Evolutionary conservation across 352 stramenopile genomes (phyloP), one percentile per base, ranked within the genome.

Genomic region (Pythium oligandrum): DNA sequence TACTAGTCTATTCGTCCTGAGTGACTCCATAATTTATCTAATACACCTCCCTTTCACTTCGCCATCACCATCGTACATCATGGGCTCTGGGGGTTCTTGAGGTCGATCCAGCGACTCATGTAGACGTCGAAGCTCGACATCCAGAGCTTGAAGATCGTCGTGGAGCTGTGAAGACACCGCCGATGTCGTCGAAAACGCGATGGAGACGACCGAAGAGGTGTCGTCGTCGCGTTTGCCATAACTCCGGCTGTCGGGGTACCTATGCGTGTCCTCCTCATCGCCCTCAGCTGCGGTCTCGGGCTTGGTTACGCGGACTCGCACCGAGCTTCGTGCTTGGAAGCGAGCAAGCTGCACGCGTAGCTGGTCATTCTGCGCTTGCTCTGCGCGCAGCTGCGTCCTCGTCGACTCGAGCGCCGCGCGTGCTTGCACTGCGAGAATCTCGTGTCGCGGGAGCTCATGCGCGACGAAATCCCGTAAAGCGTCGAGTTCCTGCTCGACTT

Each of bases 351-450:
- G 45, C 1, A 32, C 47, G 2, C 61, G 42, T 34, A 68, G 32
- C 2, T 42, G 51, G 38, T 68, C 61, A 44, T 63, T 68, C 42
- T 63, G 47, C 0, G 44, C 36, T 30, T 63, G 61, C 40, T 68
- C 61, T 12, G 59, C 61, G 10, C 45, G 44, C 40, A 68, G 36
- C 42, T 68, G 61, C 11, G 50, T 68, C 3, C 32, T 37, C 3
- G 44, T 50, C 3, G 61, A 68, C 44, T 59, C 45, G 3, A 63
- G 35, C 36, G 61, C 47, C 4, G 61, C 61, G 7, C 35, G 55
- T 8, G 55, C 50, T 34, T 63, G 61, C 1, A 63, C 55, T 1
- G 47, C 48, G 4, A 61, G 43, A 37, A 63, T 12, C 44, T 68
- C 55, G 30, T 52, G 56, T 1, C 61, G 51, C 2, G 61, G 61